Evolutionary conservation across 768 basidiomycete genomes (phyloP), one percentile per base, ranked within the genome.

Genomic region (Flagelloscypha sp.): DNA sequence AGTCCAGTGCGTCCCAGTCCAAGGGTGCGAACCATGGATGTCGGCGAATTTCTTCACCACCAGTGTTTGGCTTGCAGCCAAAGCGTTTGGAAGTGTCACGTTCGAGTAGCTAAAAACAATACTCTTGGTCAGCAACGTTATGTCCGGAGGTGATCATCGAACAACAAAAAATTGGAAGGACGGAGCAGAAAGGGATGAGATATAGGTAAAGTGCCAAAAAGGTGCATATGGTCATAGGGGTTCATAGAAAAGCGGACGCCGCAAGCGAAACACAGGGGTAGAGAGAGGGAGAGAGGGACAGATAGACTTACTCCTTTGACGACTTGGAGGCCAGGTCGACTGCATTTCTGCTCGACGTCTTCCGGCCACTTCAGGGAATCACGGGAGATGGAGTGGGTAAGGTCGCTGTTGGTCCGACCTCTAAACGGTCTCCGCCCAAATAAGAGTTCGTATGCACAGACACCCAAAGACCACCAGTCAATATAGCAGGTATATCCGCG

Each of bases 381-480:
- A 52, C 84, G 84, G 27, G 86, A 70, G 48, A 99, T 98, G 47
- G 89, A 82, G 54, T 90, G 81, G 2, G 93, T 95, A 24, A 99
- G 67, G 46, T 89, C 88, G 43, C 73, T 83, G 58, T 97, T 98
- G 21, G 92, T 88, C 53, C 87, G 79, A 8, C 95, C 94, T 27
- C 93, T 71, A 68, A 94, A 95, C 1, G 92, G 92, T 27, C 92
- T 72, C 36, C 85, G 78, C 19, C 90, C 90, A 49, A 94, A 94
- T 17, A 93, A 72, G 16, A 97, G 73, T 50, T 97, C 92, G 53
- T 86, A 94, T 31, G 84, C 80, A 57, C 89, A 86, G 36, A 97
- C 85, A 12, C 92, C 92, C 0, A 97, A 74, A 13, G 89, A 93
- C 92, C 92, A 97, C 86, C 89, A 95, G 56, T 97, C 92, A 47